Evolutionary conservation across 2,329 filamentous ascomycete genomes (phyloP).

Genomic region (Fusarium staphyleae): DNA sequence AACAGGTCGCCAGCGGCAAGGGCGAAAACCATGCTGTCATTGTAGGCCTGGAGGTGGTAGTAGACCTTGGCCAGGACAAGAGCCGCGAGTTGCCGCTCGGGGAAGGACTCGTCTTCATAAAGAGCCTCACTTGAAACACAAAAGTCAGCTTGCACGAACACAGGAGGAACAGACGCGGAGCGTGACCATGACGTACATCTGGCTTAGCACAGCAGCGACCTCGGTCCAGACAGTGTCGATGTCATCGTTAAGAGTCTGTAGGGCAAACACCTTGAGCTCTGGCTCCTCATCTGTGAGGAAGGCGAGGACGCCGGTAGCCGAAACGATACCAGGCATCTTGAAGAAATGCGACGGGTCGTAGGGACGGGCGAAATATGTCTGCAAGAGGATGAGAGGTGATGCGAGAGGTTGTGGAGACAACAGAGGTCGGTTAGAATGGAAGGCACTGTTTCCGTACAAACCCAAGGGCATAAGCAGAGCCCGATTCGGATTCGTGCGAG

Average conservation of each 20-base stretch:
- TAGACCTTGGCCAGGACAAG: slow-evolving; percentile 97
- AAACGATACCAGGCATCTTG: slow-evolving; percentile 90
- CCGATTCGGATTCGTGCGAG: slow-evolving; percentile 10
- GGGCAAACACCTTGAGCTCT: slow-evolving; percentile 91
- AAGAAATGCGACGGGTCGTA: slow-evolving; percentile 26
- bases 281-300: slow-evolving; percentile 95
- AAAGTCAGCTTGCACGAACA: slow-evolving; percentile 20
- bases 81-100: slow-evolving; percentile 91
- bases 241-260: slow-evolving; percentile 94
- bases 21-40: slow-evolving; percentile 98
- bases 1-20: slow-evolving; percentile 94
- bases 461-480: slow-evolving; percentile 36
- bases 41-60: slow-evolving; percentile 98
- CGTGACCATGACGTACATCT: slow-evolving; percentile 71
- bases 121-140: slow-evolving; percentile 77
- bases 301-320: slow-evolving; percentile 91
- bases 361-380: slow-evolving; percentile 28
- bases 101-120: slow-evolving; percentile 95
- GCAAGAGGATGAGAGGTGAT: slow-evolving; percentile 30
- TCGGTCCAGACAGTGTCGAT: slow-evolving; percentile 98
- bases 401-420: slow-evolving; percentile 22
- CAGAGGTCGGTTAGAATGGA: slow-evolving; percentile 22
- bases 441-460: slow-evolving; percentile 28
- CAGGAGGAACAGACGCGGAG: not conserved
- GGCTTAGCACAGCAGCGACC: slow-evolving; percentile 87